These are phyloP conservation scores for Talaromyces sp. DNA, from an alignment of 2,329 filamentous ascomycete genomes.

Conservation along the genomic window DNA sequence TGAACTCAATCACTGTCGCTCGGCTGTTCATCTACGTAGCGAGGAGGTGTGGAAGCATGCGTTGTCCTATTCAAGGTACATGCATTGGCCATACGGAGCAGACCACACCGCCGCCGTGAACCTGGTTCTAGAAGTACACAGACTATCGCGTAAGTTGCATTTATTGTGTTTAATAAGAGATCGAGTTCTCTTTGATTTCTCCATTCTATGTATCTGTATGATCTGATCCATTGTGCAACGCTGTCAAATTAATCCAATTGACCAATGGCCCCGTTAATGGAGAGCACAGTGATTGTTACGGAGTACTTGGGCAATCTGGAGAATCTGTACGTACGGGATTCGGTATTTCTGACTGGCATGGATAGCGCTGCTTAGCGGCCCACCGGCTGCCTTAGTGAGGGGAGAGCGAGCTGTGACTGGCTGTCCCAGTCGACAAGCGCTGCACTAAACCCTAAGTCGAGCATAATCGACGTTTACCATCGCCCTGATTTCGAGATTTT, in stretches of 20 bases:
- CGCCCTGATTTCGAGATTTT: background rate
- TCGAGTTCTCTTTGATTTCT: background rate
- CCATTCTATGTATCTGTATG: background rate
- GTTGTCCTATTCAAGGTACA: background rate
- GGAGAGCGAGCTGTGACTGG: conserved; percentile 2
- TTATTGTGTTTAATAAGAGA: background rate
- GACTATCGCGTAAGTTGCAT: background rate
- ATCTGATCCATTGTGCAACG: background rate
- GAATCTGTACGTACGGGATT: no score
- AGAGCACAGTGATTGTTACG: no score
- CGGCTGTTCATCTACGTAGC: no score
- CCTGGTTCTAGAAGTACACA: background rate
- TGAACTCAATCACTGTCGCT: background rate
- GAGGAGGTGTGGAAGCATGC: background rate
- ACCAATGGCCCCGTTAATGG: background rate
- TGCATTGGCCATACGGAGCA: background rate
- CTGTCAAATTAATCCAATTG: background rate
- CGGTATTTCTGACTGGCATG: background rate
- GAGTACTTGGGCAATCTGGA: no score
- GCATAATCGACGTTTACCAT: background rate
- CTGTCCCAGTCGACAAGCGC: conserved; percentile 5
- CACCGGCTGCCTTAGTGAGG: conserved; percentile 5
- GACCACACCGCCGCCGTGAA: background rate
- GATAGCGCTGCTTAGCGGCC: background rate
- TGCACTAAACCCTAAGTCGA: background rate